Base-by-base conservation (phyloP, 140 eudicot species). In the Anethum foeniculum region DNA sequence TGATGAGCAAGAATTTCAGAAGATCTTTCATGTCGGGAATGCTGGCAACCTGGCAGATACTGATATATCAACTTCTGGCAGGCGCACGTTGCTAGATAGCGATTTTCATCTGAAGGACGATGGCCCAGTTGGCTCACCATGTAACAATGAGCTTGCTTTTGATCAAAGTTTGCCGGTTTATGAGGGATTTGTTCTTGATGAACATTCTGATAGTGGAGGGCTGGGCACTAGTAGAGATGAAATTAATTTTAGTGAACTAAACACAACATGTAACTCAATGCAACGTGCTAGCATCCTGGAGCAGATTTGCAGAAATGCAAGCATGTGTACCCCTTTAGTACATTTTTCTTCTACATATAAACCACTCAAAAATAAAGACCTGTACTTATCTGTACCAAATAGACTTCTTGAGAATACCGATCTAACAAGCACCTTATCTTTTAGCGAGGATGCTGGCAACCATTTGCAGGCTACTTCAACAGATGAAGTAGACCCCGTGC, bases 281-380 rank as follows among this genome's bases (percentile, higher is more conserved):
- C 91, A 83, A 71, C 88, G 89, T 51, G 93, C 91, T 65, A 89
- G 93, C 84, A 65, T 90, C 48, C 73, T 87, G 80, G 97, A 88
- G 80, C 85, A 88, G 84, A 77, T 88, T 28, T 90, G 97, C 84
- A 88, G 79, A 87, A 86, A 95, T 83, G 86, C 91, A 60, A 83
- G 85, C 86, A 84, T 79, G 84, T 82, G 88, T 54, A 85, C 91
- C 73, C 96, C 97, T 34, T 75, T 78, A 54, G 81, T 96, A 16
- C 82, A 82, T 52, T 81, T 94, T 77, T 83, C 91, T 48, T 78
- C 98, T 62, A 43, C 85, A 56, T 84, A 79, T 69, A 76, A 84
- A 58, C 84, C 85, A 62, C 80, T 86, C 47, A 54, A 54, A 36
- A 48, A 76, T 56, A 79, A 83, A 67, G 87, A 84, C 82, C 47